phyloP scores from a whole-genome alignment of 2,329 filamentous ascomycete genomes.

The Talaromyces sp. region DNA sequence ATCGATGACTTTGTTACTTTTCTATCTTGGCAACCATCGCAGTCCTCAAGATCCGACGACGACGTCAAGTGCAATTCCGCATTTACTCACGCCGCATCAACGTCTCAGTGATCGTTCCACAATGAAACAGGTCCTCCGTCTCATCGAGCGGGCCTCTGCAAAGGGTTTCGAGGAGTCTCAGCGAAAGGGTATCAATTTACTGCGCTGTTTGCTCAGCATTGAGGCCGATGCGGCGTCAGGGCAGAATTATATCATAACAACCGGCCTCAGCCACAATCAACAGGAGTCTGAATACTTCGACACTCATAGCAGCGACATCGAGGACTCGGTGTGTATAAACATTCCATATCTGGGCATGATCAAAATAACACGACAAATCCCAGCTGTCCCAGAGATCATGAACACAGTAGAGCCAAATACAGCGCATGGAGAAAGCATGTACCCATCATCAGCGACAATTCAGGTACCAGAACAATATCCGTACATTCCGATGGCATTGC shows the following conservation, averaged over 20 bases:
- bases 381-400: not conserved
- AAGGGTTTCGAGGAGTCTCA: constrained; percentile 1
- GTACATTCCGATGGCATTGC: not conserved
- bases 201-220: constrained; percentile 4
- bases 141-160: not conserved
- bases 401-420: not conserved
- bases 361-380: not conserved
- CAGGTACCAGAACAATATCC: not conserved
- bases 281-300: not conserved
- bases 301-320: not conserved
- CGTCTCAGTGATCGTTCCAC: not conserved
- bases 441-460: not conserved
- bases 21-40: constrained; percentile 4
- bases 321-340: not conserved
- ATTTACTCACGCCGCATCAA: not conserved
- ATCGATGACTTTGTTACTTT: constrained; percentile 3
- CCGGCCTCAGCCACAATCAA: not conserved
- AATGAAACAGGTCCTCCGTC: constrained; percentile 1
- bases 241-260: not conserved
- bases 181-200: constrained; percentile 8
- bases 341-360: constrained; percentile 10
- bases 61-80: not conserved
- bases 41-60: not conserved
- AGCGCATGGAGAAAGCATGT: not conserved
- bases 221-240: constrained; percentile 9